Conservation (phyloP, 495 filamentous ascomycete genomes). For the Penicillium robsamsonii region DNA sequence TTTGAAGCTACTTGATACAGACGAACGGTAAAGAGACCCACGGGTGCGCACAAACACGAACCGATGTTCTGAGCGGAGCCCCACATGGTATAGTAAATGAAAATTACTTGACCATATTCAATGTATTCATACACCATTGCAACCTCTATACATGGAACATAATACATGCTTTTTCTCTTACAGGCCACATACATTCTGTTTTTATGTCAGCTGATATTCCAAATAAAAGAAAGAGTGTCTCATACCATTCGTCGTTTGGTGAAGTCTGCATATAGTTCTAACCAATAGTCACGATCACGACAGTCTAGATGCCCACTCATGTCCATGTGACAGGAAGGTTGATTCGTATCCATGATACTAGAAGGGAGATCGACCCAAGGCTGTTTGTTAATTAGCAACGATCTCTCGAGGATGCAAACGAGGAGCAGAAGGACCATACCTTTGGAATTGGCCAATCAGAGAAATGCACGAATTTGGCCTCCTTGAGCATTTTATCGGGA, state of each 20-base stretch:
- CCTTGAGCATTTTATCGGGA: conserved; percentile 49
- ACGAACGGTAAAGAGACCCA: no score
- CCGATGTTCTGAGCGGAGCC: no score
- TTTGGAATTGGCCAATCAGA: conserved; percentile 70
- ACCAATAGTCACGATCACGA: conserved; percentile 6
- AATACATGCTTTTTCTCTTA: not conserved
- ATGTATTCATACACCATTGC: no score
- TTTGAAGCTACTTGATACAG: no score
- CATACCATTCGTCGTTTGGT: not conserved
- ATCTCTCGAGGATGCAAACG: not conserved
- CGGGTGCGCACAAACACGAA: no score
- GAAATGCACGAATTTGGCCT: conserved; percentile 69
- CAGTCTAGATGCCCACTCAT: not conserved
- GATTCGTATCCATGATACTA: not conserved
- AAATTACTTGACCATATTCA: no score
- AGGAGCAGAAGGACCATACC: conserved; percentile 10
- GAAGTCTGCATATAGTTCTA: conserved; percentile 2
- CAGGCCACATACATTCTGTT: not conserved
- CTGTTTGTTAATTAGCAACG: not conserved
- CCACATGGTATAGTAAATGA: no score
- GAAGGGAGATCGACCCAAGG: not conserved
- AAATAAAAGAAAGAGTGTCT: no score
- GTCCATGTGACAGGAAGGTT: not conserved
- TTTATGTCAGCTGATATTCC: not conserved
- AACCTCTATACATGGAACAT: no score